Conservation (phyloP, 2,329 filamentous ascomycete species). For the Neurospora sp. region DNA sequence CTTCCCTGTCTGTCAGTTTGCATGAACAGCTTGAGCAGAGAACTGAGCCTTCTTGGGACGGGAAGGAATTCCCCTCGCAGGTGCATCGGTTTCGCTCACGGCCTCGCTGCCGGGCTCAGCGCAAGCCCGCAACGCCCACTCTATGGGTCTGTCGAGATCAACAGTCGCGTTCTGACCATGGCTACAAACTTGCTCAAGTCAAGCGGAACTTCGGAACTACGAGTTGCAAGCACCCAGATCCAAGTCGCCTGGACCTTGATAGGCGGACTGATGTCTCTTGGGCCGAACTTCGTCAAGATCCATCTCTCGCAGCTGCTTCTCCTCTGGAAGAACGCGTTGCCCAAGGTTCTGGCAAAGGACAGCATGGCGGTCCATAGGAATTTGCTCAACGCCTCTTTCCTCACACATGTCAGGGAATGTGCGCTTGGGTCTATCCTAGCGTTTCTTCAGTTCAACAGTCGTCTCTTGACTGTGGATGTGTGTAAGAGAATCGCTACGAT, state of each 20-base stretch:
- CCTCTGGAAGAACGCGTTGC: conserved; percentile 93
- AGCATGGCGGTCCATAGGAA: conserved; percentile 69
- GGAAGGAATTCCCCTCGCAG: conserved; percentile 69
- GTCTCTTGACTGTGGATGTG: conserved; percentile 84
- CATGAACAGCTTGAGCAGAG: conserved; percentile 87
- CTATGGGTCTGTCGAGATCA: conserved; percentile 91
- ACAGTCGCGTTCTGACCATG: conserved; percentile 81
- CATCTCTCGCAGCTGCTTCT: conserved; percentile 88
- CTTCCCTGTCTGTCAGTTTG: conserved; percentile 87
- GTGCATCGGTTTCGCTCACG: conserved; percentile 86
- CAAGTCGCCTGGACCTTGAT: conserved; percentile 98
- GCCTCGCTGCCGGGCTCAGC: conserved; percentile 80
- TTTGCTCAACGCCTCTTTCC: conserved; percentile 79
- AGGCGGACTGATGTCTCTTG: conserved; percentile 89
- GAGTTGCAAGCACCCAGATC: conserved; percentile 86
- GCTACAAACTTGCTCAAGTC: conserved; percentile 88
- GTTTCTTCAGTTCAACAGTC: conserved; percentile 88
- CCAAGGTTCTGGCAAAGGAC: conserved; percentile 87
- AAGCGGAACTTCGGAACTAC: conserved; percentile 80
- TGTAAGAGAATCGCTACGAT: conserved; percentile 87
- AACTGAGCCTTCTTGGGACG: conserved; percentile 66
- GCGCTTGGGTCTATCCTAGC: conserved; percentile 83
- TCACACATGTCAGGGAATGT: conserved; percentile 91
- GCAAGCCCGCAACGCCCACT: conserved; percentile 80
- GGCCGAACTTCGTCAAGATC: conserved; percentile 97